Conservation (phyloP, 1,139 yeast genomes). For the Pichia sp. region DNA sequence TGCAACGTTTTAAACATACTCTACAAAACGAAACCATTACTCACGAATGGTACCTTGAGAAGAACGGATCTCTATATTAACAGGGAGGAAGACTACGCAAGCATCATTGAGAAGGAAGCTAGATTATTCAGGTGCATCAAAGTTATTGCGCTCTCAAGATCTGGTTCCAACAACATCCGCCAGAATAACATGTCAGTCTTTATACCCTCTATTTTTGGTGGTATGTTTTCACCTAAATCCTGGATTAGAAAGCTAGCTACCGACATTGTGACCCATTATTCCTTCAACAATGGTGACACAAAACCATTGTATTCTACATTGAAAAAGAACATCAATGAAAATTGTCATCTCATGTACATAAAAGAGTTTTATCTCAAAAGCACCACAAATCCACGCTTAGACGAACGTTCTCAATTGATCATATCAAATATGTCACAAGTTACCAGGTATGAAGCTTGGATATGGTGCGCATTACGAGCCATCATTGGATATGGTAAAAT, state of each 20-base stretch:
- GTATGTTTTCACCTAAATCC: conserved; percentile 55
- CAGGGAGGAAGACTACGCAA: conserved; percentile 29
- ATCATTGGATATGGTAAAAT: conserved; percentile 82
- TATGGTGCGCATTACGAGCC: conserved; percentile 62
- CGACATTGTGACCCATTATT: conserved; percentile 58
- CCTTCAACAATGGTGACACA: conserved; percentile 33
- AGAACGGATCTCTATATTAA: conserved; percentile 20
- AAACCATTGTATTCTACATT: conserved; percentile 55
- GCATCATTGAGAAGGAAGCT: conserved; percentile 47
- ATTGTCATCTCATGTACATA: conserved; percentile 44
- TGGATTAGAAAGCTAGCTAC: conserved; percentile 79
- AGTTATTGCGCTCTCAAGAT: conserved; percentile 47
- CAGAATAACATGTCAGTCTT: conserved; percentile 44
- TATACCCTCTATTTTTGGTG: conserved; percentile 53
- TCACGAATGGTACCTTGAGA: conserved; percentile 1
- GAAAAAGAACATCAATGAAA: conserved; percentile 52
- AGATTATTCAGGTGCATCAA: conserved; percentile 57
- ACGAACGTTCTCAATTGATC: conserved; percentile 22
- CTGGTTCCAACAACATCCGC: conserved; percentile 38
- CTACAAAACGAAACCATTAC: conserved; percentile 26
- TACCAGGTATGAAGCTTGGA: conserved; percentile 80
- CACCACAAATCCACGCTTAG: conserved; percentile 14
- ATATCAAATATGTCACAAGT: conserved; percentile 25
- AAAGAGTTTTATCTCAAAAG: conserved; percentile 19
- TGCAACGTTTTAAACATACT: conserved; percentile 40